Evolutionary conservation across 805 yeast genomes (phyloP), one percentile per base, ranked within the genome.

Genomic region (Wickerhamiella siamensis): DNA sequence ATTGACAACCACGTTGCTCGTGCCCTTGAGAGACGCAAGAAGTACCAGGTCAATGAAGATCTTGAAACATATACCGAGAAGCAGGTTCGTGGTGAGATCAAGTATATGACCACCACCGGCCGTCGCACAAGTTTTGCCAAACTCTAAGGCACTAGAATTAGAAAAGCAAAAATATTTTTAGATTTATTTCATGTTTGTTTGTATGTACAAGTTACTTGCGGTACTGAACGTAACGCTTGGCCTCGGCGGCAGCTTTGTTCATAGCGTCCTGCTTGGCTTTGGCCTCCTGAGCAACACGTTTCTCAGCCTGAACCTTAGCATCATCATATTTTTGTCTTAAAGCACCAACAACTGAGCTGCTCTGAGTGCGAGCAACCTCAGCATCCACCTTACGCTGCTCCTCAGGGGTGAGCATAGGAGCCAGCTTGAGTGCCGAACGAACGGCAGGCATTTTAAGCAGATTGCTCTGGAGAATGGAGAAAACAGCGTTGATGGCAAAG

Each of bases 401-500:
- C 42, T 58, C 64, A 18, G 79, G 70, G 33, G 73, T 69, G 33
- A 73, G 74, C 48, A 81, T 67, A 12, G 77, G 77, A 2, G 84
- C 74, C 51, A 82, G 65, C 10, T 74, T 72, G 24, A 74, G 60
- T 41, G 63, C 45, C 33, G 64, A 65, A 62, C 96, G 73, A 54
- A 82, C 72, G 42, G 60, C 50, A 41, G 70, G 62, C 47, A 67
- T 71, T 59, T 79, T 75, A 53, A 91, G 67, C 19, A 80, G 52
- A 39, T 72, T 56, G 9, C 88, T 74, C 65, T 88, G 97, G 16
- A 73, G 37, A 39, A 82, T 71, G 1, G 95, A 81, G 52, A 74
- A 74, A 12, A 75, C 49, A 43, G 94, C 83, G 57, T 86, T 84
- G 31, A 81, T 75, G 4, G 88, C 78, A 60, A 88, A 83, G 58